These are phyloP conservation scores for Pseudonitzschia pungens DNA, from an alignment of 108 stramenopile genomes.

Conservation along the genomic window DNA sequence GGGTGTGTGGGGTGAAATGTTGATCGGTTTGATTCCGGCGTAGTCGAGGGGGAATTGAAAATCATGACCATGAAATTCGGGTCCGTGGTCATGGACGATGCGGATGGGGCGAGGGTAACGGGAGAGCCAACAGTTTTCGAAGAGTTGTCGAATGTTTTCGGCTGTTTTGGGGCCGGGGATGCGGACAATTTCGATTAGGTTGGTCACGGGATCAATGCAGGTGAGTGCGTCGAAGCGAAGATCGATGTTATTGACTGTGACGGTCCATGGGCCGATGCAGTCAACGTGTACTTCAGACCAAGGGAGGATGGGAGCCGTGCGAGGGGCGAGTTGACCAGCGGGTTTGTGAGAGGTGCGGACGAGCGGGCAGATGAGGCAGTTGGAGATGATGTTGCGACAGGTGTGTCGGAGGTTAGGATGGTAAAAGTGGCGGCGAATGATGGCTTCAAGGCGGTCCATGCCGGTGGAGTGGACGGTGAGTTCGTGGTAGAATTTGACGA, in stretches of 20 bases:
- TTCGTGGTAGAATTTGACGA: neutral
- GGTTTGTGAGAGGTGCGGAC: neutral
- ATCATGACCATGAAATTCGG: constrained; percentile 28
- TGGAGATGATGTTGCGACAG: neutral
- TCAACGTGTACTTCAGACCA: constrained; percentile 40
- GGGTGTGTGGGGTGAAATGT: constrained; percentile 36
- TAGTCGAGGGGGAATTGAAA: constrained; percentile 25
- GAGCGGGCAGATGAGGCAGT: neutral
- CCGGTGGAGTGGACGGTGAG: neutral
- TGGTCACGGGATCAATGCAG: constrained; percentile 33
- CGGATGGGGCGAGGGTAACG: constrained; percentile 35
- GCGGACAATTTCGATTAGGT: constrained; percentile 30
- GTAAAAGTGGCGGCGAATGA: neutral
- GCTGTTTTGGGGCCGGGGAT: constrained; percentile 22
- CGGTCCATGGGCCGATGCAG: constrained; percentile 43
- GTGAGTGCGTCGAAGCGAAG: constrained; percentile 35
- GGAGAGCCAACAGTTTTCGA: constrained; percentile 27
- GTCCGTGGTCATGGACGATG: constrained; percentile 31
- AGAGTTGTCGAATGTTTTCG: constrained; percentile 1
- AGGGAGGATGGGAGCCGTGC: neutral
- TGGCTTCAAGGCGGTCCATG: neutral
- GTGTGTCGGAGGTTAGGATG: neutral
- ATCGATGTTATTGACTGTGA: constrained; percentile 13
- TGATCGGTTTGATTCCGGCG: constrained; percentile 19
- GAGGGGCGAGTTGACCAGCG: neutral